These are phyloP conservation scores for Sporothrix dimorphospora DNA, from an alignment of 2,329 filamentous ascomycete genomes.

Conservation along the genomic window DNA sequence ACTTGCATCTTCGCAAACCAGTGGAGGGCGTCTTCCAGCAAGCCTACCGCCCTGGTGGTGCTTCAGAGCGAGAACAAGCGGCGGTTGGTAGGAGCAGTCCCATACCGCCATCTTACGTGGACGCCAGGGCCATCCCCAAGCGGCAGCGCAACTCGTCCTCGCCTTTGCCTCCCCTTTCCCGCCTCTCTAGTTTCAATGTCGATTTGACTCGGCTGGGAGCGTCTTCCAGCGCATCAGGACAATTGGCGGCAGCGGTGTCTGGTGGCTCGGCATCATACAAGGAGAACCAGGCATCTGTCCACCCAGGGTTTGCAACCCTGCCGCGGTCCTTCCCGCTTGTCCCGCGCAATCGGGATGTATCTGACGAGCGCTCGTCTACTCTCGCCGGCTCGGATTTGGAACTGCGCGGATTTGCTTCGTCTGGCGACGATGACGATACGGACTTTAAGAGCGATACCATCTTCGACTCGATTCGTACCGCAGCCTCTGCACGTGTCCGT, in stretches of 20 bases:
- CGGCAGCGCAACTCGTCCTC: slow-evolving; percentile 55
- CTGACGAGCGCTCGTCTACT: slow-evolving; percentile 62
- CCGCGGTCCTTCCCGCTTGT: slow-evolving; percentile 39
- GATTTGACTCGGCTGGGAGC: slow-evolving; percentile 54
- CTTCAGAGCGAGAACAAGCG: not conserved
- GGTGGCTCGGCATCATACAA: slow-evolving; percentile 4
- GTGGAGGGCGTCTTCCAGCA: slow-evolving; percentile 37
- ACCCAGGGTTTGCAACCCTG: slow-evolving; percentile 32
- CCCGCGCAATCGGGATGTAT: slow-evolving; percentile 47
- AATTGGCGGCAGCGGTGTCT: not conserved
- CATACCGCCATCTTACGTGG: slow-evolving; percentile 20
- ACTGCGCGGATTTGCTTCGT: slow-evolving; percentile 62
- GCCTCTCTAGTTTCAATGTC: slow-evolving; percentile 58
- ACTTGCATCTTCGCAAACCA: slow-evolving; percentile 34
- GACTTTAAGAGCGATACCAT: slow-evolving; percentile 77
- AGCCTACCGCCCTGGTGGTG: slow-evolving; percentile 16
- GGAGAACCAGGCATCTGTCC: not conserved
- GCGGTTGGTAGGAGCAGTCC: slow-evolving; percentile 15
- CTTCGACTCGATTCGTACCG: slow-evolving; percentile 75
- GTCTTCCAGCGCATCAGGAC: slow-evolving; percentile 44
- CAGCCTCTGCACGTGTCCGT: slow-evolving; percentile 67
- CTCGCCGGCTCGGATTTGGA: slow-evolving; percentile 71
- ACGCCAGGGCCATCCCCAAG: slow-evolving; percentile 25
- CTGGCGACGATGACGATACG: slow-evolving; percentile 73
- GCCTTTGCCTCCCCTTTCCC: slow-evolving; percentile 59